phyloP scores from a whole-genome alignment of 495 filamentous ascomycete species.

The Tuber umbilicatum region DNA sequence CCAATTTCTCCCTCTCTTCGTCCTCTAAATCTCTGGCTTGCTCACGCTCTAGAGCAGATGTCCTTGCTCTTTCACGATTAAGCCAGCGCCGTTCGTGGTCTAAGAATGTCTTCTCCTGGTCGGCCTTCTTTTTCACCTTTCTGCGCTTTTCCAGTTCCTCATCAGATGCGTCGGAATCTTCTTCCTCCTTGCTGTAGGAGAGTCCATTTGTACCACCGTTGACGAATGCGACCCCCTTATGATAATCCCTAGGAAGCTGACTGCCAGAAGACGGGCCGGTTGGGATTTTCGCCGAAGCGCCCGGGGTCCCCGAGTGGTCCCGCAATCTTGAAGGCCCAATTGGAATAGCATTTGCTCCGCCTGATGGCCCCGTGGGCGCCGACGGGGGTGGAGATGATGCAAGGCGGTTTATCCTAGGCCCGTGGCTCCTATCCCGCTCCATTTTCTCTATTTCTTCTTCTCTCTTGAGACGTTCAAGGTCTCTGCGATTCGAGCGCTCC shows the following conservation, averaged over 20 bases:
- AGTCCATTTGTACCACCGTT: slow-evolving; percentile 70
- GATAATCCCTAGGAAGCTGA: slow-evolving; percentile 69
- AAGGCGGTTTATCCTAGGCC: slow-evolving; percentile 58
- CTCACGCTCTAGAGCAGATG: slow-evolving; percentile 76
- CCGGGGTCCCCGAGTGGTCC: slow-evolving; percentile 20
- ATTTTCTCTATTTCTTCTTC: slow-evolving; percentile 90
- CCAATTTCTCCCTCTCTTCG: slow-evolving; percentile 49
- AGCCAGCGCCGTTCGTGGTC: slow-evolving; percentile 86
- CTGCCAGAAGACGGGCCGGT: slow-evolving; percentile 68
- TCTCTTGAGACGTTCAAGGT: slow-evolving; percentile 74
- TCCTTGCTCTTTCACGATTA: slow-evolving; percentile 75
- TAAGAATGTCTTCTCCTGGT: slow-evolving; percentile 72
- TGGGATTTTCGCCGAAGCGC: slow-evolving; percentile 29
- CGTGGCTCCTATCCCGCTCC: slow-evolving; percentile 68
- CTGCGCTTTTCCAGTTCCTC: slow-evolving; percentile 73
- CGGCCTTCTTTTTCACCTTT: slow-evolving; percentile 60
- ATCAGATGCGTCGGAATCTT: slow-evolving; percentile 83
- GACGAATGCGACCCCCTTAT: slow-evolving; percentile 78
- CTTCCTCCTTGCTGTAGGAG: slow-evolving; percentile 58
- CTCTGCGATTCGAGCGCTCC: slow-evolving; percentile 76
- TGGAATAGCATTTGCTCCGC: slow-evolving; percentile 74
- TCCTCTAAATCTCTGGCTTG: slow-evolving; percentile 70
- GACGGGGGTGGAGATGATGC: slow-evolving; percentile 53
- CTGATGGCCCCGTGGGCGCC: slow-evolving; percentile 64
- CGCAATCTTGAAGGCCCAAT: slow-evolving; percentile 57